A percentile compares a stretch with the other conserved stretches of the same genome.
phyloP scores from a whole-genome alignment of 768 basidiomycete genomes.

The Russula compacta region DNA sequence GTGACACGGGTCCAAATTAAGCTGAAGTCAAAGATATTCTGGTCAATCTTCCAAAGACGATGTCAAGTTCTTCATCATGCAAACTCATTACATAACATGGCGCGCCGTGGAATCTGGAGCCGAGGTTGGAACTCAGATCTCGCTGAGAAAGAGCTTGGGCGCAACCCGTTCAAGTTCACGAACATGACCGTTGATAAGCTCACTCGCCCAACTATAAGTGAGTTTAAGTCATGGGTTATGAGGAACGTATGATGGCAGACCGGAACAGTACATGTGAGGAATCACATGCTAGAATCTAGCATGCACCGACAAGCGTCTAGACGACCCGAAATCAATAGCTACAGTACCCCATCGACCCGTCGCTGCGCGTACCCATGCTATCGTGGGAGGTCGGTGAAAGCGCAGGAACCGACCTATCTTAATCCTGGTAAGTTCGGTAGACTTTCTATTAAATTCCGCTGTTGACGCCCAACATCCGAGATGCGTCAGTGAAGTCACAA shows the following conservation, averaged over 20 bases:
- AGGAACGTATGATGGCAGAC: background rate
- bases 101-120: no score
- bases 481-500: background rate
- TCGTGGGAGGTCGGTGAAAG: background rate
- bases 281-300: background rate
- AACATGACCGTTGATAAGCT: background rate
- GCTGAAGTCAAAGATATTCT: no score
- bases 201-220: background rate
- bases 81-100: background rate
- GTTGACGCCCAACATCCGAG: background rate
- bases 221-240: background rate
- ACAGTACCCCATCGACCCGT: background rate
- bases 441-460: background rate
- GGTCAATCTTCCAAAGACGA: no score
- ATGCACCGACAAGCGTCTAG: background rate
- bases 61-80: no score
- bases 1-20: background rate
- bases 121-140: no score
- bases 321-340: background rate
- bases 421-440: slow-evolving; percentile 2
- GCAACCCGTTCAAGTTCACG: background rate
- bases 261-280: background rate
- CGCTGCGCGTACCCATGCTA: background rate
- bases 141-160: background rate
- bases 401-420: background rate